Conservation (phyloP, 768 basidiomycete species). For the Termitomyces sp. region DNA sequence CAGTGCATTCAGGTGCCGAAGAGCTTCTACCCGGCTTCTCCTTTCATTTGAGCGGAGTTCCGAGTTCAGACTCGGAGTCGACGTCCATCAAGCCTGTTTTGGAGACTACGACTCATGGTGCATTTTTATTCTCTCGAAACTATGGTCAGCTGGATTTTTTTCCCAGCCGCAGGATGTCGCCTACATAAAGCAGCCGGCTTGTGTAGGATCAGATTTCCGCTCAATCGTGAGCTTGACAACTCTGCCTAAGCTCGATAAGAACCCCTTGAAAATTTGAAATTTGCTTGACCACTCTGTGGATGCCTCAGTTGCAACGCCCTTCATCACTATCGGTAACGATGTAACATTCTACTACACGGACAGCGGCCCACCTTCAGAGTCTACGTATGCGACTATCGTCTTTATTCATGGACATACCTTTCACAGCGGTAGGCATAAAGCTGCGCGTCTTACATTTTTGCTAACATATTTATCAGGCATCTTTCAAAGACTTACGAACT, state of each 20-base stretch:
- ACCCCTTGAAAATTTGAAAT: not conserved
- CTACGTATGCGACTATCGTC: constrained; percentile 24
- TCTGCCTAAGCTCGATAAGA: not conserved
- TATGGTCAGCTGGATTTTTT: too few species aligned
- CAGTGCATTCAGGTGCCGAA: too few species aligned
- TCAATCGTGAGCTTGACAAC: too few species aligned
- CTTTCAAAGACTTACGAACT: constrained; percentile 21
- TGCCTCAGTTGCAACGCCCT: not conserved
- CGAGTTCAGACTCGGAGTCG: too few species aligned
- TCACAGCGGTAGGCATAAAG: not conserved
- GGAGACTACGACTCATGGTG: too few species aligned
- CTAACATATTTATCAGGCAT: constrained; percentile 16
- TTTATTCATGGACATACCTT: constrained; percentile 28
- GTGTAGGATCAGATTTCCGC: too few species aligned
- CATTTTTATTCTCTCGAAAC: too few species aligned
- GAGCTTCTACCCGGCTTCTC: too few species aligned
- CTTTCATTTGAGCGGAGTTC: too few species aligned
- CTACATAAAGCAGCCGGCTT: too few species aligned
- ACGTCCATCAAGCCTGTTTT: too few species aligned
- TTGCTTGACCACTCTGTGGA: not conserved
- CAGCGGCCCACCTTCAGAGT: constrained; percentile 21
- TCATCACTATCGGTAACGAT: not conserved
- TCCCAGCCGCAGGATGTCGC: too few species aligned
- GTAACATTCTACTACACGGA: constrained; percentile 27
- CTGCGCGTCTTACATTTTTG: constrained; percentile 14